Evolutionary conservation across 2,329 filamentous ascomycete genomes (phyloP), one percentile per base, ranked within the genome.

Genomic region (Microthyrium microscopicum): DNA sequence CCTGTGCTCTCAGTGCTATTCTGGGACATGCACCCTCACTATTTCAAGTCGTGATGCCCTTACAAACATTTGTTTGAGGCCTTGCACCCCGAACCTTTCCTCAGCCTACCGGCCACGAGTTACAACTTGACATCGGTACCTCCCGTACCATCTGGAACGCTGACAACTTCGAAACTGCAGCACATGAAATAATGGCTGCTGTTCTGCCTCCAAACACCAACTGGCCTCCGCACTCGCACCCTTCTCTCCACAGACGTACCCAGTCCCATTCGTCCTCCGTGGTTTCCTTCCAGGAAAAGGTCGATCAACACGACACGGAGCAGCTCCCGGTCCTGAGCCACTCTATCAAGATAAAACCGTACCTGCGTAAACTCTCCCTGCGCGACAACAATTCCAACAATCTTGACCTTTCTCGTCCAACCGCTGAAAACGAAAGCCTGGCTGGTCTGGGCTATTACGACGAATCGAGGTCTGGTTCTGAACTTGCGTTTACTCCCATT

Each of bases 341-440:
- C n/a, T n/a, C n/a, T n/a, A n/a, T 38, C n/a, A 66, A 65, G 46
- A 61, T 68, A 48, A 70, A 70, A 46, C 66, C 68, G 3, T 62
- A 69, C 38, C 51, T 68, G 33, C 60, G 64, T 33, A 70, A 67
- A 46, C 53, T 64, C 40, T 62, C 64, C 15, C 54, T 55, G 29
- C 57, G 62, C 38, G 63, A 64, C 42, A 54, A 57, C 17, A 43
- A 47, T 29, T 24, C 33, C 34, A 53, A 55, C 29, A 58, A 60
- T 15, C 58, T 71, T 34, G 67, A 73, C 44, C 52, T 70, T 17
- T 68, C 65, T 20, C 61, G 65, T 20, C 62, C 67, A 3, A 60
- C 61, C 5, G 57, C 61, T 11, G 68, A 73, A 41, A 66, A 70
- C 39, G 65, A 70, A 37, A 44, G 51, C 20, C 42, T 62, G 16